Evolutionary conservation across 2,329 filamentous ascomycete species (phyloP), one percentile per base, ranked within the genome.

Genomic region (Ilyonectria robusta): DNA sequence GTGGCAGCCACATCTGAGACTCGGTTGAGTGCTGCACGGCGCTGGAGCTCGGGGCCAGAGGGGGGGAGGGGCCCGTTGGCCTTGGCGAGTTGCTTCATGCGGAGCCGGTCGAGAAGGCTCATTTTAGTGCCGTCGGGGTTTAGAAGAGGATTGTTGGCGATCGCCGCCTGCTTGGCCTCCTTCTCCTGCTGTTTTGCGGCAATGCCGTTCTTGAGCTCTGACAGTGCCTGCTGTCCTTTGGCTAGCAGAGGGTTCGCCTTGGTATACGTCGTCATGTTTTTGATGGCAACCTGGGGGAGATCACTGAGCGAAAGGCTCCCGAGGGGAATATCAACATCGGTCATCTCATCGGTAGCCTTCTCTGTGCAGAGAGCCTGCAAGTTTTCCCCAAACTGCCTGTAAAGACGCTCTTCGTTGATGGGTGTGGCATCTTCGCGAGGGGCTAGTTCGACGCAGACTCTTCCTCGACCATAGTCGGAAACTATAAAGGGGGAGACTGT

Each of bases 71-170:
- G 78, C 77, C 91, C 93, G 56, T 81, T 83, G 9, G 83, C 79
- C 72, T 87, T 86, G 77, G 87, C 84, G 71, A 86, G 79, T 72
- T 93, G 88, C 82, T 95, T 95, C 61, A 87, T 85, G 69, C 92
- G 91, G 70, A 97, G 88, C 55, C 93, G 91, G 78, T 95, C 93
- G 64, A 96, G 85, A 26, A 97, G 88, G 59, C 88, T 89, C 83
- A 92, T 90, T 81, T 90, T 85, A 51, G 80, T 79, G 48, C 82
- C 84, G 56, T 84, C 83, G 1, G 82, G 68, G 66, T 85, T 86
- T 42, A 81, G 70, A 62, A 80, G 71, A 0, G 78, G 71, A 48
- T 75, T 74, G 60, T 74, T 74, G 66, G 74, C 54, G 67, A 79
- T 74, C 15, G 77, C 70, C 29, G 80, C 79, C 59, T 77, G 72